Percentiles rank a stretch among this genome's conserved stretches.
These are phyloP conservation scores for Elsinoe batatas DNA, from an alignment of 2,329 filamentous ascomycete genomes.

Conservation along the genomic window DNA sequence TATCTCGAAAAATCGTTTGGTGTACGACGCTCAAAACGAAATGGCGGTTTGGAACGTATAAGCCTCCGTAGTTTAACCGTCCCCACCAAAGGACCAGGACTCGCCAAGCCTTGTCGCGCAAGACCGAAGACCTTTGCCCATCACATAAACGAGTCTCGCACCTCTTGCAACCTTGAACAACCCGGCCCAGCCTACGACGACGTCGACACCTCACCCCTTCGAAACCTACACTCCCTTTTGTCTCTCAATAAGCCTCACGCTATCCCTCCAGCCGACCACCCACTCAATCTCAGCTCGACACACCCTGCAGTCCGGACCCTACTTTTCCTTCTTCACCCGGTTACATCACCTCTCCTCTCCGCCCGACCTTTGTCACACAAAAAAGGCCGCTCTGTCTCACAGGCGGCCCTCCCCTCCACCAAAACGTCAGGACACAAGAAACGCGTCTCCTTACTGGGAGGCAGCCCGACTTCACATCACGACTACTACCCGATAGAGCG, in stretches of 20 bases:
- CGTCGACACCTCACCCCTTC: neutral
- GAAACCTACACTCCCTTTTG: neutral
- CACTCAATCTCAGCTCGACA: neutral
- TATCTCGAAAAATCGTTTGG: no score
- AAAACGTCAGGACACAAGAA: conserved; percentile 50
- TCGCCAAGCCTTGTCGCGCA: conserved; percentile 2
- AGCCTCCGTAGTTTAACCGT: no score
- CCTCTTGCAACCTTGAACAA: neutral
- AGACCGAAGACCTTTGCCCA: neutral
- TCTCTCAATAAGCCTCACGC: neutral
- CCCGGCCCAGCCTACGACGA: neutral
- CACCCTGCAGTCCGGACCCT: neutral
- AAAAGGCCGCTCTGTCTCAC: neutral
- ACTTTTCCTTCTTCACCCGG: neutral
- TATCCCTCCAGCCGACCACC: neutral
- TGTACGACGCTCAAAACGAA: no score
- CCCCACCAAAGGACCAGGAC: neutral
- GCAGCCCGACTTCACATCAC: conserved; percentile 22
- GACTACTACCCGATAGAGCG: conserved; percentile 40
- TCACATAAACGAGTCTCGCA: neutral
- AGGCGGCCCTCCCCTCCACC: conserved; percentile 17
- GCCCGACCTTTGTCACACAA: neutral
- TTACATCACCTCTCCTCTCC: conserved; percentile 5
- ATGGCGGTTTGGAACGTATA: no score
- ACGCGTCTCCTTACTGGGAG: conserved; percentile 50